A percentile compares a stretch with the other conserved stretches of the same genome.
These are phyloP conservation scores for Saccharomyces pastorianus DNA, from an alignment of 1,139 yeast species.

Conservation along the genomic window DNA sequence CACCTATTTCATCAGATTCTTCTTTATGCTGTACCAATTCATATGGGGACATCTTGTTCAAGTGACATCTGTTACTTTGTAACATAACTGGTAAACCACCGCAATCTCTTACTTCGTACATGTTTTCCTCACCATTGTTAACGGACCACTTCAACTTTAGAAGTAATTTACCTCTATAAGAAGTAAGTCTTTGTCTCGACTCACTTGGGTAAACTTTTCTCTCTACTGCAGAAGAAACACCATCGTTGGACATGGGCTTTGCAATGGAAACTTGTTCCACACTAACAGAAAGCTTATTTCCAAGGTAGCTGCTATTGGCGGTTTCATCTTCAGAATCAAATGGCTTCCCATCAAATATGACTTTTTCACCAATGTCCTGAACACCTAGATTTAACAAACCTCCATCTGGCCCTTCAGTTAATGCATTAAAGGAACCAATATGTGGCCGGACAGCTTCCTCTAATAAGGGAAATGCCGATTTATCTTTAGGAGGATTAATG, in stretches of 20 bases:
- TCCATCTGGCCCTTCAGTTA: constrained; percentile 78
- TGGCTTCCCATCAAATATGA: constrained; percentile 67
- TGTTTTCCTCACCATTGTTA: constrained; percentile 73
- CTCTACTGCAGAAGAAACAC: constrained; percentile 55
- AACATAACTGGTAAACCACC: constrained; percentile 92
- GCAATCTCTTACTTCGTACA: constrained; percentile 75
- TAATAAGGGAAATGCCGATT: constrained; percentile 72
- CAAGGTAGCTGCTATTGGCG: constrained; percentile 45
- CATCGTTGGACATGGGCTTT: constrained; percentile 74
- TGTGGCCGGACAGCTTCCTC: constrained; percentile 91
- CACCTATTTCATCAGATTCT: constrained; percentile 94
- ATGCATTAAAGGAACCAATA: constrained; percentile 90
- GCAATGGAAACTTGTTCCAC: constrained; percentile 82
- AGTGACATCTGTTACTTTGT: constrained; percentile 81
- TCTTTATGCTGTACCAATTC: constrained; percentile 74
- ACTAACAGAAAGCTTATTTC: constrained; percentile 72
- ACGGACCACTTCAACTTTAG: constrained; percentile 77
- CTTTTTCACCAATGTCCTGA: constrained; percentile 77
- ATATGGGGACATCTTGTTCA: constrained; percentile 72
- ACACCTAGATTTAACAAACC: constrained; percentile 82
- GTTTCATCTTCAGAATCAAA: constrained; percentile 12
- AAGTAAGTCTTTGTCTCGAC: constrained; percentile 80
- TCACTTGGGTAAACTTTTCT: constrained; percentile 81
- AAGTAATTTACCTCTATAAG: constrained; percentile 67
- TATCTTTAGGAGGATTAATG: constrained; percentile 81